Evolutionary conservation across 768 basidiomycete genomes (phyloP).

Genomic region (Boletus reticulatus): DNA sequence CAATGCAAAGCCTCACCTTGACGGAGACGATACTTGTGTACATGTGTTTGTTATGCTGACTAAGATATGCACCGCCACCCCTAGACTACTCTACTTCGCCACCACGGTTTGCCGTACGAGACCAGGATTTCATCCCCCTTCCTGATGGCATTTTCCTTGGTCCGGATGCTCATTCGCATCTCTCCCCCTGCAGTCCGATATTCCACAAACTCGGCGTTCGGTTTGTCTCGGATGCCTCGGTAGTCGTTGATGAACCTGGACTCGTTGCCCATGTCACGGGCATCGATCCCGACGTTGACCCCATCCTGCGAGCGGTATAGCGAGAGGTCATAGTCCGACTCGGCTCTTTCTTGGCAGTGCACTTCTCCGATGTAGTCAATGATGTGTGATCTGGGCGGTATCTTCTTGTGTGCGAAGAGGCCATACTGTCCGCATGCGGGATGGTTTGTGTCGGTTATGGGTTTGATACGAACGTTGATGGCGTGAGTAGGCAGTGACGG

Average conservation of each 20-base stretch:
- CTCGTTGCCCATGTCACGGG: slow-evolving; percentile 75
- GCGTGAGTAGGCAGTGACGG: not conserved
- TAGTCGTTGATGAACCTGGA: slow-evolving; percentile 91
- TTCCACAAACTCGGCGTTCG: slow-evolving; percentile 73
- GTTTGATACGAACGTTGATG: slow-evolving; percentile 50
- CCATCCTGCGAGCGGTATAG: slow-evolving; percentile 60
- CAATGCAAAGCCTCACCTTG: too few species aligned
- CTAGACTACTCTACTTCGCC: slow-evolving; percentile 41
- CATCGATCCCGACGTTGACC: slow-evolving; percentile 75
- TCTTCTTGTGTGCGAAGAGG: slow-evolving; percentile 74
- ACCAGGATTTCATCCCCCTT: slow-evolving; percentile 87
- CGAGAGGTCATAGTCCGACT: slow-evolving; percentile 87
- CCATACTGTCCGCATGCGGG: slow-evolving; percentile 80
- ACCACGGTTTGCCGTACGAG: slow-evolving; percentile 88
- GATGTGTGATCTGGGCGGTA: slow-evolving; percentile 63
- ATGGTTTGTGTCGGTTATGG: slow-evolving; percentile 55
- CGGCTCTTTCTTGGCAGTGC: slow-evolving; percentile 69
- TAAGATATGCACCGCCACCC: slow-evolving; percentile 10
- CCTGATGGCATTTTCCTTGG: slow-evolving; percentile 51
- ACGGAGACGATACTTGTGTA: slow-evolving; percentile 4
- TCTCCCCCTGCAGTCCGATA: slow-evolving; percentile 52
- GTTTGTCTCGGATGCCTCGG: slow-evolving; percentile 64
- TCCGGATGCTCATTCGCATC: slow-evolving; percentile 77
- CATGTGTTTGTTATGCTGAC: slow-evolving; percentile 22
- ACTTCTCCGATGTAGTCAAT: slow-evolving; percentile 84